Percentiles rank a stretch among this genome's conserved stretches.
Conservation (phyloP, 805 yeast genomes). For the Kazachstania bromeliacearum region DNA sequence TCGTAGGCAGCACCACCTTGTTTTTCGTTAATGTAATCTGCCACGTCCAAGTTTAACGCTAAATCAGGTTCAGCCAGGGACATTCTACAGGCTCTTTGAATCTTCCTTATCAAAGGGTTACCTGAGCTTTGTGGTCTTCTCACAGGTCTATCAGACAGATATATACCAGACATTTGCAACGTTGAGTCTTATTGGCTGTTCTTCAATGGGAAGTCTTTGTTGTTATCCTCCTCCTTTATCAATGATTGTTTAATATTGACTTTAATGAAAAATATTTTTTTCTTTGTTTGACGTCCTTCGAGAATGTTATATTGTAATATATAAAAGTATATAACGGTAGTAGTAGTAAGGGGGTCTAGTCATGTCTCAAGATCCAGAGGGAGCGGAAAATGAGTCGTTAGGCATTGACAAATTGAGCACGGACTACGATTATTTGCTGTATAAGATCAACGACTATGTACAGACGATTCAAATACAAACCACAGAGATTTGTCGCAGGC, state of each 20-base stretch:
- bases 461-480: conserved; percentile 39
- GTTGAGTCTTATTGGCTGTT: too few species aligned
- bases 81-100: conserved; percentile 78
- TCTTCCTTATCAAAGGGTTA: conserved; percentile 34
- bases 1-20: conserved; percentile 88
- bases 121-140: conserved; percentile 24
- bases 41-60: conserved; percentile 80
- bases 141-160: conserved; percentile 27
- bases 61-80: conserved; percentile 78
- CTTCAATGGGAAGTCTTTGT: too few species aligned
- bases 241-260: too few species aligned
- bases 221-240: too few species aligned
- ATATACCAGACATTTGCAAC: conserved; percentile 23
- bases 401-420: conserved; percentile 51
- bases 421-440: conserved; percentile 55
- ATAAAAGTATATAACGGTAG: neutral
- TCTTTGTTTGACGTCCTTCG: too few species aligned
- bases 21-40: conserved; percentile 86
- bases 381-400: conserved; percentile 41
- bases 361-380: neutral
- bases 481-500: conserved; percentile 17
- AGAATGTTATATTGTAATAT: too few species aligned
- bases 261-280: too few species aligned
- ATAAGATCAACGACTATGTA: conserved; percentile 50
- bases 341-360: neutral